These are phyloP conservation scores for Aspergillus cejpii DNA, from an alignment of 2,329 filamentous ascomycete species.

Conservation along the genomic window DNA sequence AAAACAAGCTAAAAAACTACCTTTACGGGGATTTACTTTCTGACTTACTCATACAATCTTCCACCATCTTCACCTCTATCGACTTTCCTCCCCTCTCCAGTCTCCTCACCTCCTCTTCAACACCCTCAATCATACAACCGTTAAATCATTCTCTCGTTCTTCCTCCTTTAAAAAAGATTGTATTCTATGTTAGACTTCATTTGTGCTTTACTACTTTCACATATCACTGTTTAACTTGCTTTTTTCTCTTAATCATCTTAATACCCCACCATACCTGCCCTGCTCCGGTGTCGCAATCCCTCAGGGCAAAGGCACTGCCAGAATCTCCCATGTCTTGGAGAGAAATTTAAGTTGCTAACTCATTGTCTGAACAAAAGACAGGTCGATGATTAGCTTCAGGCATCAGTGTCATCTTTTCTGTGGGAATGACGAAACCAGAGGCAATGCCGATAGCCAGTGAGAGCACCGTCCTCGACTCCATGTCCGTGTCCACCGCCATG, in stretches of 20 bases:
- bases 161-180: background rate
- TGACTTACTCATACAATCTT: too few relatives aligned
- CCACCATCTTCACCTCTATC: too few relatives aligned
- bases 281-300: background rate
- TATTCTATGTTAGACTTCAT: slow-evolving; percentile 1
- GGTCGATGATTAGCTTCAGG: slow-evolving; percentile 42
- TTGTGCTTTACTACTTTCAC: background rate
- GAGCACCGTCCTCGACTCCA: slow-evolving; percentile 30
- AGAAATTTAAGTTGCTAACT: slow-evolving; percentile 20
- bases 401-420: slow-evolving; percentile 31
- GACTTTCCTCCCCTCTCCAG: too few relatives aligned
- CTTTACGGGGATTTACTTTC: too few relatives aligned
- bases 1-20: background rate
- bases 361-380: slow-evolving; percentile 29
- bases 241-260: background rate
- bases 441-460: slow-evolving; percentile 40
- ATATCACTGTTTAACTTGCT: background rate
- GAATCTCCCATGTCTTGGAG: slow-evolving; percentile 6
- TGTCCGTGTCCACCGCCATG: slow-evolving; percentile 33
- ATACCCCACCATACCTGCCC: background rate
- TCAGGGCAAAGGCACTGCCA: background rate
- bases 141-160: background rate
- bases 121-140: background rate
- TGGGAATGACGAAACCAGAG: slow-evolving; percentile 30
- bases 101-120: slow-evolving; percentile 1